These are phyloP conservation scores for Aspergillus saccharolyticus DNA, from an alignment of 495 filamentous ascomycete species.

Conservation along the genomic window DNA sequence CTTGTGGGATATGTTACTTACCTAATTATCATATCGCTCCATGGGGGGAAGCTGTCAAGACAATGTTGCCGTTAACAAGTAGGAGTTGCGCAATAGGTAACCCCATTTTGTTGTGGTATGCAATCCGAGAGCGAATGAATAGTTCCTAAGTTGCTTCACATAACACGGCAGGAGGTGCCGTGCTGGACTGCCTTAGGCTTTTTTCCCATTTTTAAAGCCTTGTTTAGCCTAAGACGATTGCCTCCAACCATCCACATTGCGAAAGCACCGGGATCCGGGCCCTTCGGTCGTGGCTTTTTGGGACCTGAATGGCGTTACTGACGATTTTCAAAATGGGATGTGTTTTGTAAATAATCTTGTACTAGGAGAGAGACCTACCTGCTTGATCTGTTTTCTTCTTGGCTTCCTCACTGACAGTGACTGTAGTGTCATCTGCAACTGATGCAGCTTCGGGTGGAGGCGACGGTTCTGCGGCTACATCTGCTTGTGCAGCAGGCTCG, in stretches of 20 bases:
- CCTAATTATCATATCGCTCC: neutral
- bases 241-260: slow-evolving; percentile 40
- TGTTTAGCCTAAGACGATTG: slow-evolving; percentile 24
- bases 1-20: neutral
- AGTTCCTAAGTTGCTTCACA: slow-evolving; percentile 15
- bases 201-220: slow-evolving; percentile 35
- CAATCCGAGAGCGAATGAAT: slow-evolving; percentile 1
- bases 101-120: neutral
- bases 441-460: slow-evolving; percentile 19
- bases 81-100: neutral
- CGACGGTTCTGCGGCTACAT: slow-evolving; percentile 20
- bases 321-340: neutral
- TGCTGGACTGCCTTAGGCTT: slow-evolving; percentile 29
- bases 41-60: neutral
- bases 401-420: slow-evolving; percentile 17
- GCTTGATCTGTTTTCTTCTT: slow-evolving; percentile 34
- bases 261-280: slow-evolving; percentile 30
- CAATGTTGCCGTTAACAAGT: neutral
- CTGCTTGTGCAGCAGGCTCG: slow-evolving; percentile 30
- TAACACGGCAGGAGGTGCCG: slow-evolving; percentile 19
- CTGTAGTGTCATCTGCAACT: slow-evolving; percentile 19
- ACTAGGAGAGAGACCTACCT: slow-evolving; percentile 18
- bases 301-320: slow-evolving; percentile 11
- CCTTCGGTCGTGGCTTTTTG: slow-evolving; percentile 28
- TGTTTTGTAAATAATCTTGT: neutral